phyloP scores from a whole-genome alignment of 805 yeast genomes.

The Ogataea angusta region DNA sequence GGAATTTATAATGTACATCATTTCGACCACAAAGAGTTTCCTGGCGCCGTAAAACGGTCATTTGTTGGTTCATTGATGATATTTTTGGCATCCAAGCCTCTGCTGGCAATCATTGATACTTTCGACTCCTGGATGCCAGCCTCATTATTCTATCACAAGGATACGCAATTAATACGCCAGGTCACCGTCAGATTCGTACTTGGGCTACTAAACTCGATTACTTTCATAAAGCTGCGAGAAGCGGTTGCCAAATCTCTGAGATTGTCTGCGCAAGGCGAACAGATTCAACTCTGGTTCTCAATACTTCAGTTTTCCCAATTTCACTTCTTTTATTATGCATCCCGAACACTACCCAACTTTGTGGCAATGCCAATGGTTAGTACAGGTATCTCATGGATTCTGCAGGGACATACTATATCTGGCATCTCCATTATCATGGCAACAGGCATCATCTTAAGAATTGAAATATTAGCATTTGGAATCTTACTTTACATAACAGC shows the following conservation, averaged over 20 bases:
- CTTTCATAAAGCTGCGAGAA: no score
- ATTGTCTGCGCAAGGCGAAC: constrained; percentile 28
- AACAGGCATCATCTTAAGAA: constrained; percentile 64
- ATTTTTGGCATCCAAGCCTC: constrained; percentile 43
- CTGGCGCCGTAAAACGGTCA: constrained; percentile 87
- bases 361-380: constrained; percentile 73
- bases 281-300: constrained; percentile 54
- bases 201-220: constrained; percentile 51
- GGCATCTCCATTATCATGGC: constrained; percentile 57
- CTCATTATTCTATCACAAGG: not conserved
- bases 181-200: constrained; percentile 53
- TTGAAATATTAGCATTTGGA: constrained; percentile 62
- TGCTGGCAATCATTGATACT: constrained; percentile 9
- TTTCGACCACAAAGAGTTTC: constrained; percentile 76
- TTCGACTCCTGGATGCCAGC: constrained; percentile 2
- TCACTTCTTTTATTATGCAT: constrained; percentile 75
- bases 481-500: constrained; percentile 46
- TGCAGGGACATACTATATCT: constrained; percentile 45
- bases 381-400: constrained; percentile 47
- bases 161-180: constrained; percentile 51
- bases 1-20: constrained; percentile 46
- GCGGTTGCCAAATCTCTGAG: no score
- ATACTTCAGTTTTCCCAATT: constrained; percentile 65
- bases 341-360: constrained; percentile 86
- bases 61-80: constrained; percentile 68